phyloP scores from a whole-genome alignment of 176 grass and related monocot species.

The Olyra latifolia region DNA sequence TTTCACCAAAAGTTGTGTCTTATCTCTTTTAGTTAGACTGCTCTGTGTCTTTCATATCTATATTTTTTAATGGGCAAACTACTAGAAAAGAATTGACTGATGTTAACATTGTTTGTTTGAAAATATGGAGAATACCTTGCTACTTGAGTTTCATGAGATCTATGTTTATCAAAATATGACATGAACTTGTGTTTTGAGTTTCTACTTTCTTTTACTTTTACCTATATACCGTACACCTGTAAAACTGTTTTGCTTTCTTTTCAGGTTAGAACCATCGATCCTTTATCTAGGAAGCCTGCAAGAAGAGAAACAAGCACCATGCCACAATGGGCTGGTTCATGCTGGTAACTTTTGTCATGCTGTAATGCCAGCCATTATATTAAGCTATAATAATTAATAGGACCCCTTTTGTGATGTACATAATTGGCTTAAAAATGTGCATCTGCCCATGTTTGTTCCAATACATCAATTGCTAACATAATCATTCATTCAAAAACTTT shows the following conservation, averaged over 20 bases:
- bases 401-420: not conserved
- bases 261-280: conserved; percentile 75
- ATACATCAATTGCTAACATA: conserved; percentile 7
- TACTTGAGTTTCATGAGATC: conserved; percentile 27
- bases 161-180: not conserved
- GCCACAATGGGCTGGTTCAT: conserved; percentile 98
- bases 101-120: conserved; percentile 6
- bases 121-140: not conserved
- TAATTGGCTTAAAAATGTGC: not conserved
- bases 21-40: not conserved
- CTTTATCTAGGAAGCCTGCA: conserved; percentile 60
- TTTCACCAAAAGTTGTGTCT: not conserved
- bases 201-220: conserved; percentile 12
- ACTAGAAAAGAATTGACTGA: not conserved
- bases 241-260: conserved; percentile 29
- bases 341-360: conserved; percentile 68
- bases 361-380: conserved; percentile 14
- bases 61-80: not conserved
- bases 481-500: not conserved
- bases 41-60: not conserved
- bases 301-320: conserved; percentile 97
- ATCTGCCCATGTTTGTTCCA: not conserved
- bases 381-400: not conserved
- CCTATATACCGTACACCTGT: not conserved
- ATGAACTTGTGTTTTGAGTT: not conserved